Conservation (phyloP, 1,284 basidiomycete genomes). For the Ceratobasidium sp. region DNA sequence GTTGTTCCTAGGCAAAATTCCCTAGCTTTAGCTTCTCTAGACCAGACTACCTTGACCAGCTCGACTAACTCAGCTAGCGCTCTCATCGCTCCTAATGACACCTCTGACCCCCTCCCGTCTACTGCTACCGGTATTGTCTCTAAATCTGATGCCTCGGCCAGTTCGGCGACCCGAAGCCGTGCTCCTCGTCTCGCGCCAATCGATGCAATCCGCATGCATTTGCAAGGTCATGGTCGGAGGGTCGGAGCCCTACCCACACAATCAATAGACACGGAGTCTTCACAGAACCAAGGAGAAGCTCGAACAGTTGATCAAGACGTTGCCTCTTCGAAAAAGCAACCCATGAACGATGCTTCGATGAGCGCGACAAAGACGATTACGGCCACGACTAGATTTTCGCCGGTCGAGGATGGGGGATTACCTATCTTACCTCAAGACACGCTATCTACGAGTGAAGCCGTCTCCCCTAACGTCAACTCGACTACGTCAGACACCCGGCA, state of each 20-base stretch:
- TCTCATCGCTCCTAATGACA: no score
- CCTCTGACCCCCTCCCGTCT: background rate
- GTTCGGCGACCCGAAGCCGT: background rate
- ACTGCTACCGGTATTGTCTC: background rate
- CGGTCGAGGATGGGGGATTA: background rate
- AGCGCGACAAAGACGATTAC: background rate
- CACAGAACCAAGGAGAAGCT: background rate
- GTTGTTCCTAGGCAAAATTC: no score
- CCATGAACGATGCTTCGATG: background rate
- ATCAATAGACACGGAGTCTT: background rate
- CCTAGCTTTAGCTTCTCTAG: no score
- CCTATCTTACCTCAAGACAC: background rate
- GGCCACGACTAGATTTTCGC: background rate
- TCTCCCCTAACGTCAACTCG: conserved; percentile 3
- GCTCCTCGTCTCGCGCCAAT: conserved; percentile 22
- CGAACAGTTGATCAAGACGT: background rate
- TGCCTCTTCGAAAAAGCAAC: conserved; percentile 14
- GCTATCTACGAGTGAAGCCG: background rate
- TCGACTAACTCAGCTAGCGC: no score
- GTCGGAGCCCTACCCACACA: background rate
- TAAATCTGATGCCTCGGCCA: background rate
- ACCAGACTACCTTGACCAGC: no score
- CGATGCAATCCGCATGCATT: conserved; percentile 38
- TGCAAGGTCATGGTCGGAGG: conserved; percentile 25
- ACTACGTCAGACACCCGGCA: conserved; percentile 5